Conservation (phyloP, 306 rosid species). For the Trifolium subterraneum region DNA sequence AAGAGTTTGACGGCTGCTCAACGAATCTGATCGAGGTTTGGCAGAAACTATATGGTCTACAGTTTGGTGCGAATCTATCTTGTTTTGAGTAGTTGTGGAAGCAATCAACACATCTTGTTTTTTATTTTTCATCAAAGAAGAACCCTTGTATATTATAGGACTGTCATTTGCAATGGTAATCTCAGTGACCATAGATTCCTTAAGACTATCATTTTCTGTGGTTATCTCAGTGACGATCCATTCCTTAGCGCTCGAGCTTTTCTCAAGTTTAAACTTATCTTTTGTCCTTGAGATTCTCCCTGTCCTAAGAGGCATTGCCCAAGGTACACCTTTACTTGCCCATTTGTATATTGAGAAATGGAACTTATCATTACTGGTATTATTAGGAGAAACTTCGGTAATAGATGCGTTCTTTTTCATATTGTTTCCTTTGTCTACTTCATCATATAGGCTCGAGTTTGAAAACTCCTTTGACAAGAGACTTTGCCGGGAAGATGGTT, state of each 20-base stretch:
- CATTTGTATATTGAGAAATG: slow-evolving; percentile 97
- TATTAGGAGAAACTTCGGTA: slow-evolving; percentile 45
- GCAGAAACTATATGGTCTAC: slow-evolving; percentile 43
- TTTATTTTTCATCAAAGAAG: slow-evolving; percentile 36
- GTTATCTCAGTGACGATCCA: slow-evolving; percentile 39
- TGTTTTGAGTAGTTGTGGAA: slow-evolving; percentile 29
- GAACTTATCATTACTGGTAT: slow-evolving; percentile 50
- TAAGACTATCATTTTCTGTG: slow-evolving; percentile 41
- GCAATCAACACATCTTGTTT: slow-evolving; percentile 48
- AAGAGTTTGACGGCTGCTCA: slow-evolving; percentile 39
- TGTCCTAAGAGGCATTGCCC: slow-evolving; percentile 64
- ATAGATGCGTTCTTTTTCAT: slow-evolving; percentile 47
- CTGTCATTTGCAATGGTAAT: slow-evolving; percentile 41
- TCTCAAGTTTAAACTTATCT: slow-evolving; percentile 48
- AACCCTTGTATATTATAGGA: slow-evolving; percentile 36
- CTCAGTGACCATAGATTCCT: slow-evolving; percentile 41
- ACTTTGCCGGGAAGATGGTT: slow-evolving; percentile 44
- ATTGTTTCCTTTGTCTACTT: slow-evolving; percentile 47
- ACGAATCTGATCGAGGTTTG: slow-evolving; percentile 40
- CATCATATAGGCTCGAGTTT: slow-evolving; percentile 43
- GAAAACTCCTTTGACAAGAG: slow-evolving; percentile 50
- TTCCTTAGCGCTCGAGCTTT: slow-evolving; percentile 52
- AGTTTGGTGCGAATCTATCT: slow-evolving; percentile 40
- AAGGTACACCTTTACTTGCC: slow-evolving; percentile 86
- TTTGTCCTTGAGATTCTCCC: slow-evolving; percentile 58